Percentiles rank a stretch among this genome's conserved stretches.
phyloP scores from a whole-genome alignment of 1,284 basidiomycete genomes.

The Amylostereum areolatum region DNA sequence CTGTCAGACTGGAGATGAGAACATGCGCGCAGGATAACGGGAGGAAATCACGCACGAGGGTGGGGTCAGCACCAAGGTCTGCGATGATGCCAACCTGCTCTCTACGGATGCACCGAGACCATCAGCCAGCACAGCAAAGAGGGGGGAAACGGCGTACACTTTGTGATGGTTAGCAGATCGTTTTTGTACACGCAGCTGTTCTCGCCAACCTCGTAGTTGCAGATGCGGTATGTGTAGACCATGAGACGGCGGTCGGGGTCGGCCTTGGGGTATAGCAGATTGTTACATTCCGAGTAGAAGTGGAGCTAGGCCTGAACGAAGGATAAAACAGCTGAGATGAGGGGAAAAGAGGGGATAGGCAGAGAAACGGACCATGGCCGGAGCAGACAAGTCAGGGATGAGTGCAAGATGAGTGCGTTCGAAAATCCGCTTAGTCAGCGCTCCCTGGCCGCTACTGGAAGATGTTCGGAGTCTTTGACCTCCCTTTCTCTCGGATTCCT shows the following conservation, averaged over 20 bases:
- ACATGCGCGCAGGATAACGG: background rate
- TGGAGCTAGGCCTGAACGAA: conserved; percentile 62
- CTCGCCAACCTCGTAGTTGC: conserved; percentile 80
- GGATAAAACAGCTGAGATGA: no score
- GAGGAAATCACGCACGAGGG: conserved; percentile 52
- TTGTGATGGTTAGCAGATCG: conserved; percentile 89
- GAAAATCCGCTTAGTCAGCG: no score
- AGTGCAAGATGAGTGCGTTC: no score
- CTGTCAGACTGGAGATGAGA: conserved; percentile 27
- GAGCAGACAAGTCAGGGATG: no score
- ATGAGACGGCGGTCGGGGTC: conserved; percentile 84
- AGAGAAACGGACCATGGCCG: no score
- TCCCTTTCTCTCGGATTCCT: no score
- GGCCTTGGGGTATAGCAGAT: conserved; percentile 89
- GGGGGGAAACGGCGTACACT: conserved; percentile 47
- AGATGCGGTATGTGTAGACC: conserved; percentile 93
- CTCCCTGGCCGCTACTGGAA: no score
- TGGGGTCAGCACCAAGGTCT: conserved; percentile 88
- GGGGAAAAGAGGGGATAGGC: no score
- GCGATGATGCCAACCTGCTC: conserved; percentile 91
- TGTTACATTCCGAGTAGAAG: conserved; percentile 92
- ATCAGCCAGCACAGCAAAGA: background rate
- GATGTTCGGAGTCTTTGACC: no score
- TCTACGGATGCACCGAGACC: conserved; percentile 35
- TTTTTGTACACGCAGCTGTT: conserved; percentile 92